Evolutionary conservation across 164 flowering plant species (phyloP), one percentile per base, ranked within the genome.

Genomic region (Hamamelis virginiana): DNA sequence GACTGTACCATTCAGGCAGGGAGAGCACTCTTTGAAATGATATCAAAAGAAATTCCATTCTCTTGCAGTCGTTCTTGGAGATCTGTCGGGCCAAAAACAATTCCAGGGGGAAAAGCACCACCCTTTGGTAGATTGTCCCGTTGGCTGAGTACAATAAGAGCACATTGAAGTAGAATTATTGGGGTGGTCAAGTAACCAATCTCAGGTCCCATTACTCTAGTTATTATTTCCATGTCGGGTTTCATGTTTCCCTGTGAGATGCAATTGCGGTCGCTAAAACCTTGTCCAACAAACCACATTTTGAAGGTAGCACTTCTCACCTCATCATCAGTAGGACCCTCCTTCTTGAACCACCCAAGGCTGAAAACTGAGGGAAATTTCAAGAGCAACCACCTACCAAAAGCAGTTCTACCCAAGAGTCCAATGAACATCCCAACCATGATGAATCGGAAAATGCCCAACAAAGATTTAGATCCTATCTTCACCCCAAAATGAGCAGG

Each of bases 151-250:
- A 89, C 58, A 68, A 91, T 69, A 23, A 89, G 89, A 67, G 95
- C 95, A 68, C 97, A 94, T 69, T 92, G 98, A 52, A 94, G 27
- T 4, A 92, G 79, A 62, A 83, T 76, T 47, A 92, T 92, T 0
- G 98, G 95, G 45, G 98, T 92, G n/a, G 97, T 83, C 63, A 86
- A 2, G 73, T 94, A 94, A n/a, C 98, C 98, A 55, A 94, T 82
- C 77, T 94, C 98, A 27, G 98, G 97, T 44, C 97, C 97, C 78
- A 66, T 84, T 56, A 94, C 82, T 80, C 98, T 81, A 18, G 98
- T 92, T 57, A 90, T 69, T 26, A 94, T 81, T 75, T 92, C 90
- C 69, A 69, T 82, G 67, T 94, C 90, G 28, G 96, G 92, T 66
- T 89, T 88, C 9, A 27, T 43, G 33, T 75, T 80, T 57, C 78